These are phyloP conservation scores for Moesziomyces antarcticus DNA, from an alignment of 1,284 basidiomycete genomes.

Conservation along the genomic window DNA sequence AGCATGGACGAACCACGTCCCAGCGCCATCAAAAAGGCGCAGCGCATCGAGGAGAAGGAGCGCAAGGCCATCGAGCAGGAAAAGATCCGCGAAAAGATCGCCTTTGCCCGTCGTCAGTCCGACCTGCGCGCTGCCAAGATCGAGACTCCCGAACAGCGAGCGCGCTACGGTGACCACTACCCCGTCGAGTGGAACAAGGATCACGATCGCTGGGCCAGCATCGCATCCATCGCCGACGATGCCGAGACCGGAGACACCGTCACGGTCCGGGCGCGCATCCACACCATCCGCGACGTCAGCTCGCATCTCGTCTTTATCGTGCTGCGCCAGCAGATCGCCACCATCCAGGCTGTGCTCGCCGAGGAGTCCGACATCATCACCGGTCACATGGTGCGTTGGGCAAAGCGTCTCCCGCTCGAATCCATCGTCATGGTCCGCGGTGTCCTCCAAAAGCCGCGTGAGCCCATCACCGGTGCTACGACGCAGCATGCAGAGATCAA, in stretches of 20 bases:
- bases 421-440: slow-evolving; percentile 60
- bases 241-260: slow-evolving; percentile 38
- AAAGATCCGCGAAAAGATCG: slow-evolving; percentile 28
- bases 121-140: slow-evolving; percentile 47
- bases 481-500: slow-evolving; percentile 58
- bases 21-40: slow-evolving; percentile 41
- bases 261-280: slow-evolving; percentile 57
- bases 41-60: slow-evolving; percentile 47
- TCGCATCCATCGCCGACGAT: slow-evolving; percentile 36
- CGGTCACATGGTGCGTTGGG: slow-evolving; percentile 63
- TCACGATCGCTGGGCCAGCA: slow-evolving; percentile 34
- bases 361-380: slow-evolving; percentile 48
- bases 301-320: slow-evolving; percentile 61
- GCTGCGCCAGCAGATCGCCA: slow-evolving; percentile 58
- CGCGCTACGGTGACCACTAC: slow-evolving; percentile 51
- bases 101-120: slow-evolving; percentile 40
- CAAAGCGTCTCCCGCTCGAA: slow-evolving; percentile 56
- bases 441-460: slow-evolving; percentile 52
- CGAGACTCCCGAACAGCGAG: slow-evolving; percentile 57
- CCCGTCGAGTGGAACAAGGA: slow-evolving; percentile 37
- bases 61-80: slow-evolving; percentile 45
- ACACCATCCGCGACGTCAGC: slow-evolving; percentile 59
- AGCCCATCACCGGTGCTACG: slow-evolving; percentile 56
- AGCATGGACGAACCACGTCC: slow-evolving; percentile 46
- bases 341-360: slow-evolving; percentile 60